Percentiles rank a stretch among this genome's conserved stretches.
phyloP scores from a whole-genome alignment of 1,284 basidiomycete genomes.

The Cryptococcus sp. region DNA sequence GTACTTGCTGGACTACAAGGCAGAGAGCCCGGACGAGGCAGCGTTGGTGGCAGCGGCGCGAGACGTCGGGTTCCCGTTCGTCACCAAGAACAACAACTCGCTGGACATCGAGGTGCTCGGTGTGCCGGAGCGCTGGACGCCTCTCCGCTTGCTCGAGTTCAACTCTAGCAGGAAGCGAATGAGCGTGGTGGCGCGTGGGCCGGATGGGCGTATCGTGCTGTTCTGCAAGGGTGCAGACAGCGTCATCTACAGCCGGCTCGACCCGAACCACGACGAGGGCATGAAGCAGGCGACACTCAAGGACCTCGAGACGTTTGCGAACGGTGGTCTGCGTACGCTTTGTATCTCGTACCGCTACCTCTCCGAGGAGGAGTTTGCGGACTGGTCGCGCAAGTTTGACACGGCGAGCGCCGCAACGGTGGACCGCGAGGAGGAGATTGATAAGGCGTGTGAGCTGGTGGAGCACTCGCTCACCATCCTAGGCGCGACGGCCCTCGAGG shows the following conservation, averaged over 20 bases:
- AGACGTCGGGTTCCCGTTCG: constrained; percentile 89
- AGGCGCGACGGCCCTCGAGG: constrained; percentile 92
- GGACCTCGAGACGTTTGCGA: constrained; percentile 92
- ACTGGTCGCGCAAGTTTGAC: constrained; percentile 80
- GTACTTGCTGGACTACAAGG: constrained; percentile 81
- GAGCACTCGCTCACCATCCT: constrained; percentile 79
- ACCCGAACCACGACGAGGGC: constrained; percentile 65
- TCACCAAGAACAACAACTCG: constrained; percentile 67
- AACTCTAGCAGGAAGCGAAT: constrained; percentile 90
- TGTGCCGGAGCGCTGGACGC: constrained; percentile 73
- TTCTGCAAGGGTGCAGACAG: constrained; percentile 97
- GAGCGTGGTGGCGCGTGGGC: constrained; percentile 80
- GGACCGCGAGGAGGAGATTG: constrained; percentile 85
- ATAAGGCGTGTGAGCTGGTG: constrained; percentile 77
- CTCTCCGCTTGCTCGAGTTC: constrained; percentile 84
- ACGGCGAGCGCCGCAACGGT: constrained; percentile 69
- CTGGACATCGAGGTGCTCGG: constrained; percentile 92
- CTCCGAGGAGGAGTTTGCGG: constrained; percentile 74
- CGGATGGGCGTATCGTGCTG: constrained; percentile 74
- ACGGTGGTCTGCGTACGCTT: constrained; percentile 84
- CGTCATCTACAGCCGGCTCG: constrained; percentile 84
- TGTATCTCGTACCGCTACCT: constrained; percentile 82
- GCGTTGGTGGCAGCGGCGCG: constrained; percentile 87
- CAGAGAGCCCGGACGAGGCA: constrained; percentile 85
- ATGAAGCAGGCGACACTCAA: constrained; percentile 73